Percentiles rank a stretch among this genome's conserved stretches.
These are phyloP conservation scores for Aegilops sharonensis DNA, from an alignment of 176 grass and related monocot species.

Conservation along the genomic window DNA sequence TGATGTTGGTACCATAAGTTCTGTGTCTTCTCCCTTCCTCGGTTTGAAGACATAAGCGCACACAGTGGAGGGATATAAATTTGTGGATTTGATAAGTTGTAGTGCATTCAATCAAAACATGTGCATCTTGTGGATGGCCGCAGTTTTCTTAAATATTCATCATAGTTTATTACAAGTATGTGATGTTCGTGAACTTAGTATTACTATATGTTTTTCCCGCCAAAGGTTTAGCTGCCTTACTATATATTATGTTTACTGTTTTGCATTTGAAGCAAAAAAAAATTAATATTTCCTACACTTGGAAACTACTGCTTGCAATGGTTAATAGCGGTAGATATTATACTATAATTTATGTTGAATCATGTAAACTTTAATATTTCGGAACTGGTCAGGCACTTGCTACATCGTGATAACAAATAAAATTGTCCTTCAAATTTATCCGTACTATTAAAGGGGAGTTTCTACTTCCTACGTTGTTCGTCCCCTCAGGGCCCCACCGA, in stretches of 20 bases:
- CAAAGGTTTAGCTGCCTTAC: neutral
- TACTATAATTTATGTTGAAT: neutral
- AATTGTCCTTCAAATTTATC: neutral
- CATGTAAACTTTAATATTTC: neutral
- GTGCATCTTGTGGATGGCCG: neutral
- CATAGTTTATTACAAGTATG: neutral
- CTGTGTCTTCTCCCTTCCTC: neutral
- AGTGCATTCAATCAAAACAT: neutral
- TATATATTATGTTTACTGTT: neutral
- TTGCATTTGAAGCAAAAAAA: neutral
- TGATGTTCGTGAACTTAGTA: neutral
- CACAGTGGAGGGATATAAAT: neutral
- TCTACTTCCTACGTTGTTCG: no score
- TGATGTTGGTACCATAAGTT: constrained; percentile 9
- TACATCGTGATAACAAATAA: neutral
- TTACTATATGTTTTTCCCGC: neutral
- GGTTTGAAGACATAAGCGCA: neutral
- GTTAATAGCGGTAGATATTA: neutral
- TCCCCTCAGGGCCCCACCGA: no score
- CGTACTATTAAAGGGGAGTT: no score
- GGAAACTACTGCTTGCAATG: neutral
- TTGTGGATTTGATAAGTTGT: neutral
- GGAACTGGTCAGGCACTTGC: neutral
- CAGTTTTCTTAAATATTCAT: neutral
- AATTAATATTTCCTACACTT: neutral